phyloP scores from a whole-genome alignment of 306 rosid genomes.

The Sicyos edulis region DNA sequence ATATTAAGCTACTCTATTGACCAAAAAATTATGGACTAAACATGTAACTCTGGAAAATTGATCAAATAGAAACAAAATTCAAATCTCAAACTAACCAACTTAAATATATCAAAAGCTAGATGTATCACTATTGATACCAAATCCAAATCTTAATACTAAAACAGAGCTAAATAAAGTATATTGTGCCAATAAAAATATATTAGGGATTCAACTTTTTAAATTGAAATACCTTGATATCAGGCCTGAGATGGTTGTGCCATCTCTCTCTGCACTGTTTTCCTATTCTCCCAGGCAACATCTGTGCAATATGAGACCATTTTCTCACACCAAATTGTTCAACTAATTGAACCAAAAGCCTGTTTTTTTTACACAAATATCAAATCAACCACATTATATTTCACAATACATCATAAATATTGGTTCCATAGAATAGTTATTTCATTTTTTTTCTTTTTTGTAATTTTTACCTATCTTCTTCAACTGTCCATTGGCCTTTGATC shows the following conservation, averaged over 20 bases:
- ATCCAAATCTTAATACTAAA: no score
- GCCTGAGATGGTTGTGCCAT: constrained; percentile 86
- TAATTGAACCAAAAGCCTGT: constrained; percentile 66
- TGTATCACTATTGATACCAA: no score
- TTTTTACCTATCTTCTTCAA: constrained; percentile 78
- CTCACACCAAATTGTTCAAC: constrained; percentile 80
- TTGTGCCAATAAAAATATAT: not conserved
- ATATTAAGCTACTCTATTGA: no score
- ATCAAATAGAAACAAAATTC: no score
- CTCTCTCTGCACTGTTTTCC: constrained; percentile 96
- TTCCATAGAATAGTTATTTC: no score
- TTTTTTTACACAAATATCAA: not conserved
- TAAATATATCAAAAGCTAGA: no score
- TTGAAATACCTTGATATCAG: constrained; percentile 72
- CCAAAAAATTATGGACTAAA: no score
- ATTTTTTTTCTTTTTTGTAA: not conserved
- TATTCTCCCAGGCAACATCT: constrained; percentile 77
- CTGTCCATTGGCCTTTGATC: constrained; percentile 91
- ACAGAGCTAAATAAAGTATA: not conserved
- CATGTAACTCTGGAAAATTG: no score
- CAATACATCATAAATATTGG: not conserved
- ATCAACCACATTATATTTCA: not conserved
- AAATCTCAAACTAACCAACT: no score
- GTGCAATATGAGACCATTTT: constrained; percentile 93
- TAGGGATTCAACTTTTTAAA: no score